These are phyloP conservation scores for Malbranchea zuffiana DNA, from an alignment of 2,329 filamentous ascomycete species.

Conservation along the genomic window DNA sequence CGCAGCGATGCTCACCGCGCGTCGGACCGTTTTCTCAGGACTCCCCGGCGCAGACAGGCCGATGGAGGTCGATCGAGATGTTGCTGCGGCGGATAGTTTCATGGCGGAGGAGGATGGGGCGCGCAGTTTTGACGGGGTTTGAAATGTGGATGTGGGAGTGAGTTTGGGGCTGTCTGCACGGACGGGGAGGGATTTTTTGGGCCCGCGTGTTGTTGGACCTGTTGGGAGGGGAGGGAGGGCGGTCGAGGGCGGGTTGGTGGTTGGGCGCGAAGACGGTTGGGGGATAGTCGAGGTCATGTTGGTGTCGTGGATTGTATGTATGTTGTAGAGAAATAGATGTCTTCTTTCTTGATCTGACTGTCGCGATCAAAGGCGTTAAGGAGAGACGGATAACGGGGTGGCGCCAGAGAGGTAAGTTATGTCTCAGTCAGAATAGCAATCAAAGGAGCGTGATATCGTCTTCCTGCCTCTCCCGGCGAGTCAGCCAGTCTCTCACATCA, in stretches of 20 bases:
- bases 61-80: constrained; percentile 45
- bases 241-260: constrained; percentile 57
- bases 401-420: too few relatives aligned
- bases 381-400: too few relatives aligned
- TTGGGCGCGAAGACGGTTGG: constrained; percentile 49
- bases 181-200: constrained; percentile 53
- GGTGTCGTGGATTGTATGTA: too few relatives aligned
- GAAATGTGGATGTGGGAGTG: constrained; percentile 28
- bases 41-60: constrained; percentile 40
- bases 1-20: constrained; percentile 84
- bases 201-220: too few relatives aligned
- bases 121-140: constrained; percentile 46
- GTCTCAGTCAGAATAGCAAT: too few relatives aligned
- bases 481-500: too few relatives aligned
- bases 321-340: too few relatives aligned
- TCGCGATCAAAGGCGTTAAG: too few relatives aligned
- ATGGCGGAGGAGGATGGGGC: constrained; percentile 48
- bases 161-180: constrained; percentile 35
- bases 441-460: too few relatives aligned
- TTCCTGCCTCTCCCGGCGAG: too few relatives aligned
- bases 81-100: constrained; percentile 39
- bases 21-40: constrained; percentile 61
- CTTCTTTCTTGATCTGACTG: too few relatives aligned
- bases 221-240: constrained; percentile 65
- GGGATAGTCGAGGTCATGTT: constrained; percentile 53